Evolutionary conservation across 2,329 filamentous ascomycete species (phyloP).

Genomic region (Hypoxylon sp.): DNA sequence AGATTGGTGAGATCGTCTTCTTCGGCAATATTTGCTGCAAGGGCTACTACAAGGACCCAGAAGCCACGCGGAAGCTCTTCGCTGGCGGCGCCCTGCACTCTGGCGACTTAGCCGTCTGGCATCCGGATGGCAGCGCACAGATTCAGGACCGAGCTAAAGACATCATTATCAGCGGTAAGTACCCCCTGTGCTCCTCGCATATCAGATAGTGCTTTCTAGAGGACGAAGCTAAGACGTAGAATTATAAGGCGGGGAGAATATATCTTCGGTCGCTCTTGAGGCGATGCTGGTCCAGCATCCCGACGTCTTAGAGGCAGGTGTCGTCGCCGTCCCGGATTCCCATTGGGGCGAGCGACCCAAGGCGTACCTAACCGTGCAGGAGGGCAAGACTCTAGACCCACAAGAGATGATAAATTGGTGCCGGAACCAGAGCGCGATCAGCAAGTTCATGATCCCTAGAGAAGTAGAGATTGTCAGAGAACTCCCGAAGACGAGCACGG

Average conservation of each 20-base stretch:
- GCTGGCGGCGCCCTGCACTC: slow-evolving; percentile 88
- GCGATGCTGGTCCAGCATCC: slow-evolving; percentile 90
- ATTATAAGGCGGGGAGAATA: slow-evolving; percentile 87
- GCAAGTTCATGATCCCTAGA: slow-evolving; percentile 86
- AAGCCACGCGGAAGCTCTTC: slow-evolving; percentile 88
- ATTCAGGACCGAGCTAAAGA: slow-evolving; percentile 96
- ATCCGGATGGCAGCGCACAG: slow-evolving; percentile 89
- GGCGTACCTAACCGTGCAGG: slow-evolving; percentile 86
- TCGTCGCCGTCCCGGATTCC: slow-evolving; percentile 86
- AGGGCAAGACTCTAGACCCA: slow-evolving; percentile 70
- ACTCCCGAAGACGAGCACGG: slow-evolving; percentile 95
- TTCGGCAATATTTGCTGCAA: slow-evolving; percentile 90
- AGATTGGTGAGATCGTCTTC: slow-evolving; percentile 89
- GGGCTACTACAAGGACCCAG: slow-evolving; percentile 91
- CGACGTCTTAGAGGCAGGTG: slow-evolving; percentile 89
- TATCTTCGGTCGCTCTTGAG: slow-evolving; percentile 92
- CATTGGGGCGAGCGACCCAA: slow-evolving; percentile 98
- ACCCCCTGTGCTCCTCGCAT: not conserved
- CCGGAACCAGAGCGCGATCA: slow-evolving; percentile 82
- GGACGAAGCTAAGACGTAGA: not conserved
- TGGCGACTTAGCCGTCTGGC: slow-evolving; percentile 93
- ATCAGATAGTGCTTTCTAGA: not conserved
- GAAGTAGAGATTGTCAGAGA: slow-evolving; percentile 84
- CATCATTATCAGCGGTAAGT: slow-evolving; percentile 91
- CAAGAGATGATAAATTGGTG: slow-evolving; percentile 88